Conservation (phyloP, 2,329 filamentous ascomycete genomes). For the Colletotrichum lupini region DNA sequence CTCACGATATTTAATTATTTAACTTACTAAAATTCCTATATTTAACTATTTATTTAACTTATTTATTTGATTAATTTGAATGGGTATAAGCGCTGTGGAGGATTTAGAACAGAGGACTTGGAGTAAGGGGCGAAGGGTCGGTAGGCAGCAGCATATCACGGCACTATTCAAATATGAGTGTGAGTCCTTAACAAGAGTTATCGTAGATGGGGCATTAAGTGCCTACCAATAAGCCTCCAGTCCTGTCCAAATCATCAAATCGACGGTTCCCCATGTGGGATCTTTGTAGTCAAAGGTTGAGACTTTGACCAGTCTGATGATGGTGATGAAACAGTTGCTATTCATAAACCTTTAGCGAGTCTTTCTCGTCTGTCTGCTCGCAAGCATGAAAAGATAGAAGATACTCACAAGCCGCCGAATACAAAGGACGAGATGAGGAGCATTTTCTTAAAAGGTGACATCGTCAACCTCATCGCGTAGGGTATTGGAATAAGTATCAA, state of each 20-base stretch:
- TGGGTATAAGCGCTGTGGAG: too few relatives aligned
- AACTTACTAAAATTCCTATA: too few relatives aligned
- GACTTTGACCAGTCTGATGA: constrained; percentile 26
- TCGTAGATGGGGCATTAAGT: too few relatives aligned
- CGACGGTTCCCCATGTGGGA: constrained; percentile 31
- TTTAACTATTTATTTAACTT: too few relatives aligned
- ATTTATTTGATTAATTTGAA: too few relatives aligned
- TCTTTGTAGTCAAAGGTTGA: constrained; percentile 20
- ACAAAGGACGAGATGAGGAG: constrained; percentile 1
- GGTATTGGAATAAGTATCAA: constrained; percentile 11
- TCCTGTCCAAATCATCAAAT: constrained; percentile 32
- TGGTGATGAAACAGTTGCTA: constrained; percentile 32
- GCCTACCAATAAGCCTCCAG: constrained; percentile 27
- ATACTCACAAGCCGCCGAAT: constrained; percentile 8
- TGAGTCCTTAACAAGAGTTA: rapidly evolving
- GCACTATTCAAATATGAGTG: background rate
- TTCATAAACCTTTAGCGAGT: background rate
- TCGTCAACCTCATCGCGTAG: background rate
- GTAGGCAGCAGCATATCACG: constrained; percentile 5
- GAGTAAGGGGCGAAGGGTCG: constrained; percentile 1
- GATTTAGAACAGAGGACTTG: background rate
- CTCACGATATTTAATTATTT: too few relatives aligned
- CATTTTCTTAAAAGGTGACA: background rate
- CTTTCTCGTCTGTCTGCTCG: background rate
- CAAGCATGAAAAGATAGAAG: rapidly evolving